These are phyloP conservation scores for Plantago lanceolata DNA, from an alignment of 305 asterid genomes.

Conservation along the genomic window DNA sequence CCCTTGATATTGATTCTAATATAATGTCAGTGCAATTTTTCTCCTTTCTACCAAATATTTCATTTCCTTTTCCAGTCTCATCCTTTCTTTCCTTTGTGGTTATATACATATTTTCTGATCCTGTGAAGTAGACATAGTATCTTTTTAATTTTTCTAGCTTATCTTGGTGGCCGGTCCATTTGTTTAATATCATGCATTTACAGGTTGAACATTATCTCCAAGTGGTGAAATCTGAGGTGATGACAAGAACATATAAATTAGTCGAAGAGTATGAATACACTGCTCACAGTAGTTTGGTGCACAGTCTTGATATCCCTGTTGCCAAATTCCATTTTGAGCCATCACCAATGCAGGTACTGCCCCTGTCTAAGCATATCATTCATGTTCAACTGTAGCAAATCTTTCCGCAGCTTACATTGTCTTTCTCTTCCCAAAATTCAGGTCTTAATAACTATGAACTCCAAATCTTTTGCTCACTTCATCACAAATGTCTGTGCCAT, in stretches of 20 bases:
- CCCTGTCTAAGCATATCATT: constrained; percentile 8
- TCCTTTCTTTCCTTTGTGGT: too few species aligned
- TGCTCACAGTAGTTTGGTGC: constrained; percentile 89
- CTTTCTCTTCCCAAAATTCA: constrained; percentile 23
- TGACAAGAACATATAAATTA: constrained; percentile 71
- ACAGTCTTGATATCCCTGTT: constrained; percentile 68
- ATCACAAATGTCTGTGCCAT: constrained; percentile 89
- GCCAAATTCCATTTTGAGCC: constrained; percentile 84
- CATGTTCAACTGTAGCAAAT: constrained; percentile 11
- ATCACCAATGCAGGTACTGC: constrained; percentile 89
- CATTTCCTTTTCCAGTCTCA: too few species aligned
- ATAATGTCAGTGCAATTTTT: neutral
- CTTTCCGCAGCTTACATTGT: constrained; percentile 12
- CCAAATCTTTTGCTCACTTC: constrained; percentile 85
- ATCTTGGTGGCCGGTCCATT: constrained; percentile 7
- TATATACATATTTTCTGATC: neutral
- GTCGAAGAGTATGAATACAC: constrained; percentile 92
- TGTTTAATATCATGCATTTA: constrained; percentile 25
- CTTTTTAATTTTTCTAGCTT: constrained; percentile 3
- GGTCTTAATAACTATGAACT: constrained; percentile 75
- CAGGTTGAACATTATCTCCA: constrained; percentile 98
- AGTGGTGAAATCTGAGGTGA: constrained; percentile 92
- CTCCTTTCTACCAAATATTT: neutral
- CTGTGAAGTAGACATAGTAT: neutral
- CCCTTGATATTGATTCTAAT: neutral